Evolutionary conservation across 2,329 filamentous ascomycete species (phyloP), one percentile per base, ranked within the genome.

Genomic region (Dendrostoma leiphaemia): DNA sequence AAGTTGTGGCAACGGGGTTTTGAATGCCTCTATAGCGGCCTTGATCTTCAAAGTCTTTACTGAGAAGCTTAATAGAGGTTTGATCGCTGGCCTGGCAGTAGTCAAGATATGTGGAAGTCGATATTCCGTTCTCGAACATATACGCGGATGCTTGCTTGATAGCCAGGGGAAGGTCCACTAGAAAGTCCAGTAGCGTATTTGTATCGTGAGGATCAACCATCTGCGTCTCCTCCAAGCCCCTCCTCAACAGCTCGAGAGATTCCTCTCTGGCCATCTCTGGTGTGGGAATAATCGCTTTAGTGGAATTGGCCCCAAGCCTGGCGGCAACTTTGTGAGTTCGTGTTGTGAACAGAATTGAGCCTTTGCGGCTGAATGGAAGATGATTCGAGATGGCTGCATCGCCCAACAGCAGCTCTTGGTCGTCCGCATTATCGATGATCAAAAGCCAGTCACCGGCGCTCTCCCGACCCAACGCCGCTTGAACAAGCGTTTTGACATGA

Each of bases 361-460:
- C 67, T 21, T 52, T 61, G 7, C 37, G 28, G 50, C 59, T 67
- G 32, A 46, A 63, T 35, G 69, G 72, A 6, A 75, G 58, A 57
- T 65, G 65, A 5, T 67, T 49, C 1, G 29, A 38, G 2, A 71
- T 57, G 5, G 50, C 9, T 6, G 57, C 34, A 6, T 53, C 9
- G 21, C 59, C 59, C 35, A 66, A 63, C 1, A 72, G 51, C 2
- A 74, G 52, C 1, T 67, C 53, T 4, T 46, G 45, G 52, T 78
- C 71, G 51, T 78, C 72, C 12, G 70, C 71, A 47, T 76, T 78
- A 51, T 79, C 74, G n/a, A 78, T 48, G 35, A 79, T 62, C 37
- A 78, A 52, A 1, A 78, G 62, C 75, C 73, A 78, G 1, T 56
- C 54, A 1, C 66, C 63, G 1, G 43, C 54, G n/a, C 32, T 53